Base-by-base conservation (phyloP, 129 eudicot species). In the Helichrysum umbraculigerum region DNA sequence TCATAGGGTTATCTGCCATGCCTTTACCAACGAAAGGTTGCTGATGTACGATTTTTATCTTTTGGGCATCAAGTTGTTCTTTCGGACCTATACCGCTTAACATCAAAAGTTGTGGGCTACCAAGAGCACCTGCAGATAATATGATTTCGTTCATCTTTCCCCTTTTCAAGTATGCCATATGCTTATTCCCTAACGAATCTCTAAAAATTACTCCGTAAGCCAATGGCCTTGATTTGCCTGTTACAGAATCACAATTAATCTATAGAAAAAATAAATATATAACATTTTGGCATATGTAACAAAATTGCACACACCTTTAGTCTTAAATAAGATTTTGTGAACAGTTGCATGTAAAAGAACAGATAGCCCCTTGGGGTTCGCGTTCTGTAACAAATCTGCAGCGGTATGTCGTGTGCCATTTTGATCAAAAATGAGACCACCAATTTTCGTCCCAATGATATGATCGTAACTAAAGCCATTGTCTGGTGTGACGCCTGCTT, bases 21-120 rank as follows among this genome's bases (percentile, higher is more conserved):
- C 85, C 89, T 54, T 87, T 86, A 29, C 98, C 98, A 58, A 92
- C 93, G 32, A 30, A 56, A 2, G 87, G 89, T 52, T 80, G 90
- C 75, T 84, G 86, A 71, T 82, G 34, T 21, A 92, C 85, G 15
- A 92, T 83, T 11, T 72, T 58, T 3, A 89, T 89, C 64, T 87
- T 89, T 35, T 85, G 93, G 75, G 85, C 82, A 68, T 71, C 20
- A 0, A 92, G 83, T 51, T 92, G 89, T 1, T 52, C 76, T 25
- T 59, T 59, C 59, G 98, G 98, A 39, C 96, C 98, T 3, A 92
- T 29, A 0, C 98, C 96, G 69, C 96, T 92, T 30, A 92, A 74
- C 96, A 92, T 87, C 47, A 92, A 64, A 3, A 92, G 56, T 28
- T 92, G 98, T 81, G 98, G 98, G 84, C 98, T 92, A 4, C 93